Evolutionary conservation across 768 basidiomycete species (phyloP).

Genomic region (Cubamyces lactineus): DNA sequence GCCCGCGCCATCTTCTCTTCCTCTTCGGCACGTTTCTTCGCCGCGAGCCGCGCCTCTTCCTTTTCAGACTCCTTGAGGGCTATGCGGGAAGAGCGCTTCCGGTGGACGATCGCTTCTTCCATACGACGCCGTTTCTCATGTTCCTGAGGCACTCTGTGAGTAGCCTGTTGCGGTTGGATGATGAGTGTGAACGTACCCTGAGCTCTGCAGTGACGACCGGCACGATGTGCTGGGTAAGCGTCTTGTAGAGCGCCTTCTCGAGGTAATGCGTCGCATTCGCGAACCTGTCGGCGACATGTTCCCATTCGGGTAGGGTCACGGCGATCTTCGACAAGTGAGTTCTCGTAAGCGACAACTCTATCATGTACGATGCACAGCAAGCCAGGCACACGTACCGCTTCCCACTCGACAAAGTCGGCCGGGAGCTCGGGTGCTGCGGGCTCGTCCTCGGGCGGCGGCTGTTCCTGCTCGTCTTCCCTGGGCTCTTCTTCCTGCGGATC

Average conservation of each 20-base stretch:
- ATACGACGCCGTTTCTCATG: slow-evolving; percentile 60
- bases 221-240: slow-evolving; percentile 65
- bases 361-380: background rate
- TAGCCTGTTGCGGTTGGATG: background rate
- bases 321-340: slow-evolving; percentile 60
- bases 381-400: slow-evolving; percentile 65
- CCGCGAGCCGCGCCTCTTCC: slow-evolving; percentile 67
- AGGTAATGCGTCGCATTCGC: slow-evolving; percentile 75
- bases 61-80: slow-evolving; percentile 79
- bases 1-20: slow-evolving; percentile 69
- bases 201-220: slow-evolving; percentile 72
- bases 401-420: slow-evolving; percentile 83
- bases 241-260: slow-evolving; percentile 78
- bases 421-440: slow-evolving; percentile 35
- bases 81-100: slow-evolving; percentile 91
- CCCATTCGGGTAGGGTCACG: slow-evolving; percentile 84
- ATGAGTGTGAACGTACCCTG: slow-evolving; percentile 46
- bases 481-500: slow-evolving; percentile 22
- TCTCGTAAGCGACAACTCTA: background rate
- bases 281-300: slow-evolving; percentile 74
- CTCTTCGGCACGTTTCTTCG: slow-evolving; percentile 65
- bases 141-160: slow-evolving; percentile 47
- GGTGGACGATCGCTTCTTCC: slow-evolving; percentile 77
- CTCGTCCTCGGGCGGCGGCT: slow-evolving; percentile 23
- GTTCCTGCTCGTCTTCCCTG: slow-evolving; percentile 23